Conservation (phyloP, 345 rosid species). For the Eucalyptus sideroxylon region DNA sequence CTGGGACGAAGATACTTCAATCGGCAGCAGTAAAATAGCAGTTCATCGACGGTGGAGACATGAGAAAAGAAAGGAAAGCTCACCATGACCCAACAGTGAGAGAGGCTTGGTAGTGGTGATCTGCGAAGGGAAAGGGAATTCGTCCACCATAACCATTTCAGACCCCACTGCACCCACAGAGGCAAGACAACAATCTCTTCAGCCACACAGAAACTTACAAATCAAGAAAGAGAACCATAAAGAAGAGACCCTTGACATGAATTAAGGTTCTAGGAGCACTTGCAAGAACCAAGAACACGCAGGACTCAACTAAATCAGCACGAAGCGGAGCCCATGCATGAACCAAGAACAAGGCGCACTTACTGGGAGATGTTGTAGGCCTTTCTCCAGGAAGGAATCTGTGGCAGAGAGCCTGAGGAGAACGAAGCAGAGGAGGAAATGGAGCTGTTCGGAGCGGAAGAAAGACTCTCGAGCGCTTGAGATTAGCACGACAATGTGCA, state of each 20-base stretch:
- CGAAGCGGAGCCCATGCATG: background rate
- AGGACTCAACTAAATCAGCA: background rate
- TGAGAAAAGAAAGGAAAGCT: background rate
- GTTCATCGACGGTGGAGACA: background rate
- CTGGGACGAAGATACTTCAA: background rate
- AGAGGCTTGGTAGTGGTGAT: slow-evolving; percentile 48
- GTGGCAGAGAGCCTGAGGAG: background rate
- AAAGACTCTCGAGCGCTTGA: background rate
- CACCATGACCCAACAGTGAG: slow-evolving; percentile 65
- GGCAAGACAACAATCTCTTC: background rate
- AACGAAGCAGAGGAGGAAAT: background rate
- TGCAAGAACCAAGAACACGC: background rate
- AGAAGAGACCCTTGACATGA: background rate
- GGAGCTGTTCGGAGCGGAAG: background rate
- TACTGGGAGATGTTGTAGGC: background rate
- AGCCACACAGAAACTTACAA: background rate
- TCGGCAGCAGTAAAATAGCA: background rate
- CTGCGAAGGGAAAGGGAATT: slow-evolving; percentile 56
- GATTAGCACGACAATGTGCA: background rate
- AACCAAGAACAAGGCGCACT: background rate
- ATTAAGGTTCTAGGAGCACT: background rate
- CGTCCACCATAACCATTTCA: slow-evolving; percentile 65
- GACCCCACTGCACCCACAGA: slow-evolving; percentile 42
- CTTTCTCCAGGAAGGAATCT: background rate
- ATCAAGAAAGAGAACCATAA: background rate